Percentiles rank a stretch among this genome's conserved stretches.
These are phyloP conservation scores for Eruca vesicaria DNA, from an alignment of 441 rosid species.

Conservation along the genomic window DNA sequence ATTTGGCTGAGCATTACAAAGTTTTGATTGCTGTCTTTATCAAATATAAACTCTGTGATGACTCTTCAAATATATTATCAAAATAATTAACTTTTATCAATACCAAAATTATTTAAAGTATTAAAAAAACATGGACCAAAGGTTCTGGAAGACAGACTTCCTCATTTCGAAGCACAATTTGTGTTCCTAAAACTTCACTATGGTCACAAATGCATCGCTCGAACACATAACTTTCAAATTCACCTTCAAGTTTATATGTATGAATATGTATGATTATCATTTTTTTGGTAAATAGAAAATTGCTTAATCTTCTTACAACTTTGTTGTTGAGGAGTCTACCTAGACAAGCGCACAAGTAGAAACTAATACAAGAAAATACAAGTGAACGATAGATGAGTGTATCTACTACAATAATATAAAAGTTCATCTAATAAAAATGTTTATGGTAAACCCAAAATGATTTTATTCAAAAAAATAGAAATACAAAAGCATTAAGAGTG, in stretches of 20 bases:
- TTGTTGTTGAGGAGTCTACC: background rate
- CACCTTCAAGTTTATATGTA: background rate
- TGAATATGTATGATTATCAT: background rate
- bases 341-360: background rate
- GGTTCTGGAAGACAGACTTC: background rate
- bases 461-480: background rate
- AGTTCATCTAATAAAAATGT: background rate
- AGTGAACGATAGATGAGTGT: background rate
- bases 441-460: background rate
- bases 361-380: background rate
- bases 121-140: background rate
- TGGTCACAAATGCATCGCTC: background rate
- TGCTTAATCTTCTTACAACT: background rate
- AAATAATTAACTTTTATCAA: background rate
- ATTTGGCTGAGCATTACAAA: background rate
- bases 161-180: background rate
- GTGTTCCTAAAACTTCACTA: background rate
- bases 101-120: background rate
- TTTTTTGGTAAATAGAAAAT: background rate
- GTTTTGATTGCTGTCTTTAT: background rate
- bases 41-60: background rate
- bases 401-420: background rate
- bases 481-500: background rate
- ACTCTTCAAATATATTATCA: background rate
- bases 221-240: background rate